A percentile compares a stretch with the other conserved stretches of the same genome.
phyloP scores from a whole-genome alignment of 1,284 basidiomycete species.

The Ceratobasidium sp. region DNA sequence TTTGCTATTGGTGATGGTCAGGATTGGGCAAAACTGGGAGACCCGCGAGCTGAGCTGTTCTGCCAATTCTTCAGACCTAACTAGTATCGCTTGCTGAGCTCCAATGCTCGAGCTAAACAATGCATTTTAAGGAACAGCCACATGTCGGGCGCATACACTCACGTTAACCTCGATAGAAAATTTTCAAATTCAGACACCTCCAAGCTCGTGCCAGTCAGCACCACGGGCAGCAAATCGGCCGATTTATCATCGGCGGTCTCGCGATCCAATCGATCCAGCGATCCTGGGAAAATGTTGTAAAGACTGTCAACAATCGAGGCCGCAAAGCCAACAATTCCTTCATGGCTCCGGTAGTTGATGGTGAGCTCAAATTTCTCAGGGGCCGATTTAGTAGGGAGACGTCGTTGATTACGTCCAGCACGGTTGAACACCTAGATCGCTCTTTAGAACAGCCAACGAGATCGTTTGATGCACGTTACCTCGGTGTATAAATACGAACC shows the following conservation, averaged over 20 bases:
- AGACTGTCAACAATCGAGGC: slow-evolving; percentile 41
- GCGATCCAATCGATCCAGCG: slow-evolving; percentile 40
- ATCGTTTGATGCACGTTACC: neutral
- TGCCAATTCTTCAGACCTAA: slow-evolving; percentile 64
- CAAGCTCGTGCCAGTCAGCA: neutral
- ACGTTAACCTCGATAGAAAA: neutral
- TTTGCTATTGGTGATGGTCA: slow-evolving; percentile 48
- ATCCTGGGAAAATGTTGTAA: slow-evolving; percentile 34
- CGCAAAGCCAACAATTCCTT: slow-evolving; percentile 43
- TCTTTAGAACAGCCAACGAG: slow-evolving; percentile 52
- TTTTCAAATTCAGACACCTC: neutral
- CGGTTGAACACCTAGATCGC: neutral
- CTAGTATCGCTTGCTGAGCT: slow-evolving; percentile 58
- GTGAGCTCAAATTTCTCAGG: slow-evolving; percentile 44
- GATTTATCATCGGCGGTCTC: slow-evolving; percentile 17
- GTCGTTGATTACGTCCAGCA: neutral
- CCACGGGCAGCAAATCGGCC: neutral
- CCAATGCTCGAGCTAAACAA: slow-evolving; percentile 10
- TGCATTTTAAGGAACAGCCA: neutral
- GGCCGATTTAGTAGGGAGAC: slow-evolving; percentile 50
- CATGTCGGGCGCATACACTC: neutral
- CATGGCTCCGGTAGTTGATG: slow-evolving; percentile 44
- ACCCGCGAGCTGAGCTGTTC: slow-evolving; percentile 61
- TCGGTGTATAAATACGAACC: slow-evolving; percentile 63
- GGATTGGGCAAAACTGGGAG: slow-evolving; percentile 67